These are phyloP conservation scores for sunflower (Helianthus annuus) DNA, from an alignment of 129 eudicot genomes.

Conservation along the genomic window DNA sequence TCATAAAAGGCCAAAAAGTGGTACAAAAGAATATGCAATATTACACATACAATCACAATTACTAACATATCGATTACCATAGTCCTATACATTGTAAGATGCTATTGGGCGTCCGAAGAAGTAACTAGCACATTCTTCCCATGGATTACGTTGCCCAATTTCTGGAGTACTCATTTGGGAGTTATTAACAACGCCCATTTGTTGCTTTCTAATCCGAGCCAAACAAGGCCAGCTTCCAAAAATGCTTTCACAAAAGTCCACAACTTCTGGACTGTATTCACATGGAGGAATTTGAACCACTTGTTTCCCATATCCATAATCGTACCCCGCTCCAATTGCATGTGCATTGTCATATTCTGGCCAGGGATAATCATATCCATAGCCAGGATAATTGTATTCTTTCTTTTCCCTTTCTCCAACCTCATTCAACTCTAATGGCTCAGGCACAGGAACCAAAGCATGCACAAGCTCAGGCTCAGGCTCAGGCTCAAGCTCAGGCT, in stretches of 20 bases:
- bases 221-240: conserved; percentile 91
- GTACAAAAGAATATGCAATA: neutral
- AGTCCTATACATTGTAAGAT: conserved; percentile 19
- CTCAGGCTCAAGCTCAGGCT: conserved; percentile 25
- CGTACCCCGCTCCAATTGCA: conserved; percentile 37
- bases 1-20: neutral
- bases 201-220: conserved; percentile 41
- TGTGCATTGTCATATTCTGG: conserved; percentile 37
- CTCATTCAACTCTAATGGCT: conserved; percentile 11
- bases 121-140: conserved; percentile 56
- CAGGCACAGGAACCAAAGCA: conserved; percentile 12
- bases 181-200: conserved; percentile 3
- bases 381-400: conserved; percentile 17
- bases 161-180: conserved; percentile 5
- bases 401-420: conserved; percentile 20
- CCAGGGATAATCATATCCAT: conserved; percentile 46
- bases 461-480: neutral
- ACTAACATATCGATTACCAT: neutral
- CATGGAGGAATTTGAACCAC: conserved; percentile 41
- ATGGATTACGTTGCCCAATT: conserved; percentile 35
- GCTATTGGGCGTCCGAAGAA: conserved; percentile 53
- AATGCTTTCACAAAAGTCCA: conserved; percentile 73
- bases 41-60: neutral
- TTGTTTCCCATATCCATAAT: conserved; percentile 41
- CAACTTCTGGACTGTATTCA: conserved; percentile 58